Evolutionary conservation across 176 grass and related monocot species (phyloP).

Genomic region (Tillandsia fasciculata): DNA sequence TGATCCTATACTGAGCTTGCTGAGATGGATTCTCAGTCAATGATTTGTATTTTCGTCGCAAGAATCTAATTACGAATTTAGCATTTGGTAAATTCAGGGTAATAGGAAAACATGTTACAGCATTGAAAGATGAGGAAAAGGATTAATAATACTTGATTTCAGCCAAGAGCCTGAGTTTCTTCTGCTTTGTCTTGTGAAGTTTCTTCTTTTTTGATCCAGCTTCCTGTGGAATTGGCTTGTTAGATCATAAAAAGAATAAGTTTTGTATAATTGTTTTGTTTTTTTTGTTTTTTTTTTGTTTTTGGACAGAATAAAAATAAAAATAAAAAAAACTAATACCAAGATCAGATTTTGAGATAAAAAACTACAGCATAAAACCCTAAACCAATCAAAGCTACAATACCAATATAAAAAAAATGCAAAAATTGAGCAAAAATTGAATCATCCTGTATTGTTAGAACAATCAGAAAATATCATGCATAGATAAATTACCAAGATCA

Average conservation of each 20-base stretch:
- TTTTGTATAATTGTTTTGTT: neutral
- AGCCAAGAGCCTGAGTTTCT: constrained; percentile 20
- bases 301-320: neutral
- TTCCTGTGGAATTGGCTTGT: constrained; percentile 15
- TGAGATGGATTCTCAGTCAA: constrained; percentile 27
- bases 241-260: neutral
- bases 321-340: neutral
- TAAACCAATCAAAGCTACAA: no score
- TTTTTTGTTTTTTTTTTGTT: neutral
- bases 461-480: no score
- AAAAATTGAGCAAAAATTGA: no score
- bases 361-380: no score
- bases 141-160: constrained; percentile 26
- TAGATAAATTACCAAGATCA: no score
- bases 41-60: constrained; percentile 35
- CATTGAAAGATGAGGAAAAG: neutral
- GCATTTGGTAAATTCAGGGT: neutral
- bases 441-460: no score
- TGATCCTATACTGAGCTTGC: constrained; percentile 25
- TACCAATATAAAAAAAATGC: no score
- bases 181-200: constrained; percentile 24
- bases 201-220: constrained; percentile 20
- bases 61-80: constrained; percentile 35
- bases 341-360: no score
- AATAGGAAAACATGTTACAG: neutral